A percentile compares a stretch with the other conserved stretches of the same genome.
Conservation (phyloP, 768 basidiomycete genomes). For the Harrya chromipes region DNA sequence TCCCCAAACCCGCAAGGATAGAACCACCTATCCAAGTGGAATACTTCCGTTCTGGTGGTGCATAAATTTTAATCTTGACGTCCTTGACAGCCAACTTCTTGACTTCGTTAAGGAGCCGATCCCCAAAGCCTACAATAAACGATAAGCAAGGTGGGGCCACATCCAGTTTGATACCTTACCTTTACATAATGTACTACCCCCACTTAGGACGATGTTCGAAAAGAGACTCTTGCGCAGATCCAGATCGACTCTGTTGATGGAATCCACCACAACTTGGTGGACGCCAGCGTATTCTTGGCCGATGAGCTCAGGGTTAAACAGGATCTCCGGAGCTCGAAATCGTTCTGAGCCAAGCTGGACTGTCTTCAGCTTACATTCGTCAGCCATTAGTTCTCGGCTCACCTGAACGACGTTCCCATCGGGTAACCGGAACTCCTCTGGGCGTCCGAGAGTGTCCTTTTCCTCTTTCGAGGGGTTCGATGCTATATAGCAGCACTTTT, state of each 20-base stretch:
- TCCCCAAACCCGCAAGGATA: slow-evolving; percentile 91
- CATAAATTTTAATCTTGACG: slow-evolving; percentile 98
- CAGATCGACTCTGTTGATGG: slow-evolving; percentile 92
- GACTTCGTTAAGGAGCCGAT: slow-evolving; percentile 92
- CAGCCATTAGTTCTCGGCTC: slow-evolving; percentile 21
- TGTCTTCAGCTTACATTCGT: slow-evolving; percentile 11
- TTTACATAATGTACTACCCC: slow-evolving; percentile 93
- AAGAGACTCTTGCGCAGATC: slow-evolving; percentile 94
- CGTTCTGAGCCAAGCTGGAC: slow-evolving; percentile 87
- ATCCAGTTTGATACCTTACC: slow-evolving; percentile 46
- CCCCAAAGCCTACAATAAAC: slow-evolving; percentile 74
- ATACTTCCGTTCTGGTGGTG: slow-evolving; percentile 99
- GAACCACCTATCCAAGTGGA: slow-evolving; percentile 97
- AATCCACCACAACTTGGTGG: slow-evolving; percentile 98
- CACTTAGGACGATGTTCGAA: slow-evolving; percentile 95
- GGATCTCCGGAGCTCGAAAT: slow-evolving; percentile 94
- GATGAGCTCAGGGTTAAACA: slow-evolving; percentile 96
- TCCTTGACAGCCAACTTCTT: slow-evolving; percentile 95
- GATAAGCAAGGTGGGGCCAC: slow-evolving; percentile 18
- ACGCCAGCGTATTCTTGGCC: slow-evolving; percentile 96
- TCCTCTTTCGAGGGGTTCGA: slow-evolving; percentile 93
- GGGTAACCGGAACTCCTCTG: slow-evolving; percentile 89
- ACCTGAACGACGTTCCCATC: slow-evolving; percentile 95
- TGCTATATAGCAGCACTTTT: slow-evolving; percentile 96
- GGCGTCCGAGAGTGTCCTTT: slow-evolving; percentile 75